A percentile compares a stretch with the other conserved stretches of the same genome.
Conservation (phyloP, 179 eudicot species). For the Spinacia oleracea region DNA sequence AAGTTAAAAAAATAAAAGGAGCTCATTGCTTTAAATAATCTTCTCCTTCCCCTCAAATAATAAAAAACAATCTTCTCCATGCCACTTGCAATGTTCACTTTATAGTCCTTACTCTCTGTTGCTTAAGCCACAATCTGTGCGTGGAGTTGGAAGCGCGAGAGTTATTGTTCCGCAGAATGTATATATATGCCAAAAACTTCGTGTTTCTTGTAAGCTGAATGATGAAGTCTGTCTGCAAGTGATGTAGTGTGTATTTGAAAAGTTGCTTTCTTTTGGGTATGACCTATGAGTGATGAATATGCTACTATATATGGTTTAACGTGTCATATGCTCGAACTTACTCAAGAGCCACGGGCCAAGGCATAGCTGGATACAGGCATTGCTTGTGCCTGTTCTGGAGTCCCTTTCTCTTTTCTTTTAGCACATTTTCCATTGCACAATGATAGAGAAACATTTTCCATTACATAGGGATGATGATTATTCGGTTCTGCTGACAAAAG, state of each 20-base stretch:
- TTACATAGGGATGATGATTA: not conserved
- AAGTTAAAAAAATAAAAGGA: not conserved
- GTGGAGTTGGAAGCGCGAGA: not conserved
- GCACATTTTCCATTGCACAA: not conserved
- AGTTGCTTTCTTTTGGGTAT: not conserved
- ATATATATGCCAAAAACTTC: not conserved
- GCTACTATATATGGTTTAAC: not conserved
- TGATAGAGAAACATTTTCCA: not conserved
- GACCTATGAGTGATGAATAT: not conserved
- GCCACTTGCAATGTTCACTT: not conserved
- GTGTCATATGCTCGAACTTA: not conserved
- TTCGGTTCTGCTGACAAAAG: not conserved
- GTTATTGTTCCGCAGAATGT: not conserved
- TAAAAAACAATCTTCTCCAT: not conserved
- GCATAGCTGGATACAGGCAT: not conserved
- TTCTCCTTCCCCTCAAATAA: not conserved
- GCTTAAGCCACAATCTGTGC: not conserved
- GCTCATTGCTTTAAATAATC: not conserved
- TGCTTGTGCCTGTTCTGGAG: not conserved
- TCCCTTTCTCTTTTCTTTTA: not conserved
- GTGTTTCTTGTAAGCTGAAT: not conserved
- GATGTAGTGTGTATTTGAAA: not conserved
- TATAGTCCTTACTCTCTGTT: not conserved
- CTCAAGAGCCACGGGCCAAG: not conserved
- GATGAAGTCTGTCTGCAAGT: not conserved